Conservation (phyloP, 805 yeast genomes). For the Candida maris region DNA sequence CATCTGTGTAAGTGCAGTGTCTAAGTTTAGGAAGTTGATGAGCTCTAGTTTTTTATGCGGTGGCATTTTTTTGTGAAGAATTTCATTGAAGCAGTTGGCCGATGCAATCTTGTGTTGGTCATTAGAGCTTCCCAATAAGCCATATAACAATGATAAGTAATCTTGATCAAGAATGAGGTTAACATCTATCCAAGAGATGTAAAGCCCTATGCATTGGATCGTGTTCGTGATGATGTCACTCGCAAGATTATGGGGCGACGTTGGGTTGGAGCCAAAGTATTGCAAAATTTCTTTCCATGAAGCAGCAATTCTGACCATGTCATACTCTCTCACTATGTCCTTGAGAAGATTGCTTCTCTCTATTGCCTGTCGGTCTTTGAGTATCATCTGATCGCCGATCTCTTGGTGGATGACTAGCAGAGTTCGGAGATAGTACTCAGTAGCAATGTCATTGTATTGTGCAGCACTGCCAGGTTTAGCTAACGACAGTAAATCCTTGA, state of each 20-base stretch:
- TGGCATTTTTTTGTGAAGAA: conserved; percentile 56
- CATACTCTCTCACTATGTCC: conserved; percentile 76
- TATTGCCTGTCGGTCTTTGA: conserved; percentile 58
- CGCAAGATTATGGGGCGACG: conserved; percentile 22
- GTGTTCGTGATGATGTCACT: conserved; percentile 53
- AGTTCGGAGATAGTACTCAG: conserved; percentile 74
- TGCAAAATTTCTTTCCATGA: conserved; percentile 64
- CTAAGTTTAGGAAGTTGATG: conserved; percentile 63
- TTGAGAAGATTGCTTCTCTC: conserved; percentile 71
- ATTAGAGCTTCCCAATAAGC: conserved; percentile 39
- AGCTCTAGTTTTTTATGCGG: conserved; percentile 58
- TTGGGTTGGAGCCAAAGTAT: conserved; percentile 25
- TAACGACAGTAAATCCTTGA: conserved; percentile 45
- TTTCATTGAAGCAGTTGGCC: conserved; percentile 49
- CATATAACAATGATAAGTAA: conserved; percentile 55
- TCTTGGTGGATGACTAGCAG: conserved; percentile 78
- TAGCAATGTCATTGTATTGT: conserved; percentile 39
- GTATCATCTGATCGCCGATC: conserved; percentile 86
- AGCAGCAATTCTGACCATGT: conserved; percentile 59
- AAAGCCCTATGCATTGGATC: conserved; percentile 71
- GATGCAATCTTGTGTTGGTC: conserved; percentile 55
- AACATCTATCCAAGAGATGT: conserved; percentile 91
- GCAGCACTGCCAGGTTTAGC: conserved; percentile 22
- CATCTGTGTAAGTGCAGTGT: conserved; percentile 44
- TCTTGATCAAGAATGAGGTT: conserved; percentile 62